Percentiles rank a stretch among this genome's conserved stretches.
Evolutionary conservation across 495 filamentous ascomycete genomes (phyloP).

Genomic region (Acidiella bohemica): DNA sequence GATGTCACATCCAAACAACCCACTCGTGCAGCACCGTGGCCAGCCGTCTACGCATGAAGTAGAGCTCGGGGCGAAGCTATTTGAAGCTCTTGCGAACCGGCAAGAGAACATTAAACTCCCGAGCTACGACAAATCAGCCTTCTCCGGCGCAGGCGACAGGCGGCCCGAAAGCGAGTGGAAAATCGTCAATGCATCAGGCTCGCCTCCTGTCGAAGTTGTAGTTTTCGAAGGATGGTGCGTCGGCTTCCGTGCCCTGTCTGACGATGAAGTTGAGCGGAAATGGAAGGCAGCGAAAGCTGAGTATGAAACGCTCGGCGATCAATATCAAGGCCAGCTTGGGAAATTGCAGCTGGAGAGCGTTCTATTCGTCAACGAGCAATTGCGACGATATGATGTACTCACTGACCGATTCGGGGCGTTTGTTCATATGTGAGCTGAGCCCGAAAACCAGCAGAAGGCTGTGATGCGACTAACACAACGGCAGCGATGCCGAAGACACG

Average conservation of each 20-base stretch:
- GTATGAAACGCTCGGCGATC: conserved; percentile 30
- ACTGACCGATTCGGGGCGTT: conserved; percentile 67
- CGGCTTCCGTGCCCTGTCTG: conserved; percentile 58
- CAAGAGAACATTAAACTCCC: conserved; percentile 47
- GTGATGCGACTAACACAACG: background rate
- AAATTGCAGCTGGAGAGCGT: conserved; percentile 54
- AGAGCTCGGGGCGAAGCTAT: conserved; percentile 45
- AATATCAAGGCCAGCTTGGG: conserved; percentile 38
- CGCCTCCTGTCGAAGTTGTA: conserved; percentile 45
- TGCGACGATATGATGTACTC: conserved; percentile 57
- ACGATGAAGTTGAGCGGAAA: conserved; percentile 38
- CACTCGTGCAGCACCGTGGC: conserved; percentile 67
- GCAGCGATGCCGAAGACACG: conserved; percentile 59
- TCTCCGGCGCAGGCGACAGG: conserved; percentile 67
- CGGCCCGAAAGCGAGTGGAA: conserved; percentile 46
- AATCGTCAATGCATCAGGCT: conserved; percentile 43
- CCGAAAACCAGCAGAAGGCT: background rate
- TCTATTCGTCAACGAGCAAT: conserved; percentile 53
- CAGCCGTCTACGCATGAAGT: conserved; percentile 82
- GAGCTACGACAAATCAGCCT: conserved; percentile 71
- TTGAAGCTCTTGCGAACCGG: conserved; percentile 44
- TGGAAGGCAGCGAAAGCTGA: conserved; percentile 43
- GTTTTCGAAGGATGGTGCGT: conserved; percentile 92
- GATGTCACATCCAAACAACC: conserved; percentile 50
- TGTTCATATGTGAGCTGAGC: conserved; percentile 55